Base-by-base conservation (phyloP, 2,329 filamentous ascomycete genomes). In the Cercospora sojina region DNA sequence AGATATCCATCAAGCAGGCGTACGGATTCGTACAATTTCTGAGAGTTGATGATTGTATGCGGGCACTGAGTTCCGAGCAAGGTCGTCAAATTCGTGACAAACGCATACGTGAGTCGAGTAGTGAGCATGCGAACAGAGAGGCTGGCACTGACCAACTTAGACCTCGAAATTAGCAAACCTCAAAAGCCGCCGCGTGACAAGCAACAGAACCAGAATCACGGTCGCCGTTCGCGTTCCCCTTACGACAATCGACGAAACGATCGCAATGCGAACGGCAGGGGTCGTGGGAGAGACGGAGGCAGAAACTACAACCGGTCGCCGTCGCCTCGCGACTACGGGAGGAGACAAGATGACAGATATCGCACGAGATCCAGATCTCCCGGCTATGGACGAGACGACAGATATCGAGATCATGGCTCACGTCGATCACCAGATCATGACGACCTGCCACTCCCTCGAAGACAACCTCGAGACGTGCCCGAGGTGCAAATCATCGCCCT, bases 1-100 rank as follows among this genome's bases (percentile, higher is more conserved):
- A 99, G 77, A 95, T 98, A 67, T 96, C 93, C 0, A 92, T 98
- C 73, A 98, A 98, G 79, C 93, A 95, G 71, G 93, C 93, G 1
- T 98, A 97, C 79, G 95, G 95, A 1, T 99, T 98, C 76, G 93
- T 98, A 38, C 95, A 98, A 77, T 99, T 96, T 71, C 85, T 97
- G 71, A 89, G 92, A 31, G 82, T 88, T 3, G 83, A 86, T 2
- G 90, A 94, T 74, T 96, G 93, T 70, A 83, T 86, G 64, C 83
- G 84, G 55, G 94, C 94, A 4, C 85, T 98, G 72, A 84, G 90
- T 38, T 85, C 85, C 38, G 88, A 97, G 68, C 92, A 98, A 79
- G 92, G 91, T 9, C 86, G 88, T 47, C 87, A 92, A 70, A 88
- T 98, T 41, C 87, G 91, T 75, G 94, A 93, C n/a, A 90, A 93